Evolutionary conservation across 495 filamentous ascomycete genomes (phyloP).

Genomic region (Neohortaea acidophila): DNA sequence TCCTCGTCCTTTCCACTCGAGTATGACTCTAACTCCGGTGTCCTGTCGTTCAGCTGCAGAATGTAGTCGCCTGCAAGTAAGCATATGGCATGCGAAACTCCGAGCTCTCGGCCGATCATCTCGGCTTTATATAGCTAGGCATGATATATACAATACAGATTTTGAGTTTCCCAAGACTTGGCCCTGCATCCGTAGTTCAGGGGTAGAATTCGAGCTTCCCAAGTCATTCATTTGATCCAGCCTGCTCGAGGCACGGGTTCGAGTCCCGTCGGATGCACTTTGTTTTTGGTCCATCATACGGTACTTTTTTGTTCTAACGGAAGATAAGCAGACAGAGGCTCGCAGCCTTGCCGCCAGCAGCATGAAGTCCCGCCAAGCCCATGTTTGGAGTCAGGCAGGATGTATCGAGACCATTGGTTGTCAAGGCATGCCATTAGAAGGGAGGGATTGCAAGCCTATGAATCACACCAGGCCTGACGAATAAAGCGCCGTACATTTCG

Average conservation of each 20-base stretch:
- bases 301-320: too few relatives aligned
- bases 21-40: neutral
- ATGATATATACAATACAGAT: neutral
- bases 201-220: constrained; percentile 16
- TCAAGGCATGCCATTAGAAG: too few relatives aligned
- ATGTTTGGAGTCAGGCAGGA: too few relatives aligned
- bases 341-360: too few relatives aligned
- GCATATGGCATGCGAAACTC: too few relatives aligned
- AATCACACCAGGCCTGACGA: too few relatives aligned
- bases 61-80: too few relatives aligned
- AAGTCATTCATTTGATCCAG: neutral
- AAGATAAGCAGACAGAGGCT: too few relatives aligned
- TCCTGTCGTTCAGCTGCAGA: neutral
- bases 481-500: too few relatives aligned
- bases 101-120: neutral
- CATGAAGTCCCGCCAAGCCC: too few relatives aligned
- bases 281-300: neutral
- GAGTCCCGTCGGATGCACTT: constrained; percentile 7
- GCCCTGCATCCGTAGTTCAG: constrained; percentile 7
- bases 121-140: neutral
- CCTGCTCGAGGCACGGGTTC: constrained; percentile 11
- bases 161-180: neutral
- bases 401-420: too few relatives aligned
- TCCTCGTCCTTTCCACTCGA: neutral
- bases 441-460: too few relatives aligned